Base-by-base conservation (phyloP, 805 yeast genomes). In the Starmerella ratchasimensis region DNA sequence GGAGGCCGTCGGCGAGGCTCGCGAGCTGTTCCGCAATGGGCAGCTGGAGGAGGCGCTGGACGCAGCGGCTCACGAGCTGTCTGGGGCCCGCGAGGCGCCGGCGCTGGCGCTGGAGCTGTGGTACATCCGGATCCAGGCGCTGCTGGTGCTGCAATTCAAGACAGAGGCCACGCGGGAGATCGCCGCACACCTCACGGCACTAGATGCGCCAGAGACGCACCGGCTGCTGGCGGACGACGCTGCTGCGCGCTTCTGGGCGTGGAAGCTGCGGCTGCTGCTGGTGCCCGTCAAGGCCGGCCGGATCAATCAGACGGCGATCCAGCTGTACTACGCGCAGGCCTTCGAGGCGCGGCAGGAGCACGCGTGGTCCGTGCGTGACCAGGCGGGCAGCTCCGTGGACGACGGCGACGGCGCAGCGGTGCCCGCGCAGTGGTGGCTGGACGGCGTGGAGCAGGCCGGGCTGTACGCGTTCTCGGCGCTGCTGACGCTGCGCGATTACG, bases 191-290 rank as follows among this genome's bases (percentile, higher is more conserved):
- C 42, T 61, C 4, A 48, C 46, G 3, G 58, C 50, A n/a, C 41
- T 59, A 8, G 38, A 39, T 16, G 39, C 31, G 15, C 15, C 21
- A 8, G 14, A 17, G 14, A 18, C 19, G 15, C 6, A 15, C n/a
- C 23, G 15, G 4, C 7, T 14, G 5, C 33, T 46, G 10, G 53
- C 53, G 5, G 36, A 39, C 25, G 46, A 49, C 34, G 37, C 51
- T 1, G 37, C 36, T n/a, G 42, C 36, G 7, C 44, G 38, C 27
- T 53, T 49, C 3, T 45, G 44, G 2, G 56, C 59, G 6, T 61
- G 64, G 63, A 47, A 51, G 3, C 42, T 61, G 19, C 37, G 63
- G 23, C 45, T 59, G 8, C 37, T 58, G 21, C 37, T 54, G 4
- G 51, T 55, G 16, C 53, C 56, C 19, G 46, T 58, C 14, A 55